Base-by-base conservation (phyloP, 352 stramenopile species). In the Thraustotheca clavata region DNA sequence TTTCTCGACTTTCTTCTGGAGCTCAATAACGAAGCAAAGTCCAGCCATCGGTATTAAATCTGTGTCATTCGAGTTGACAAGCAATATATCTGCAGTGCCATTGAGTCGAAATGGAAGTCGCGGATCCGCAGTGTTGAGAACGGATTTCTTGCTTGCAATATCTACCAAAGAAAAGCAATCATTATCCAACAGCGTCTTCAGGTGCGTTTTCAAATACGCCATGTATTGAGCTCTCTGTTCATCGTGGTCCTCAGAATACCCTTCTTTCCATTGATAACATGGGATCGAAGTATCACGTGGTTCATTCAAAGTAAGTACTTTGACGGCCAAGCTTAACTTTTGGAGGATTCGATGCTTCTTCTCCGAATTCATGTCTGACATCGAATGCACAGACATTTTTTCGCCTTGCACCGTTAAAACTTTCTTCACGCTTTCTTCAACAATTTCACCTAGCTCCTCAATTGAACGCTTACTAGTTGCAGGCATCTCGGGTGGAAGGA, bases 21-120 rank as follows among this genome's bases (percentile, higher is more conserved):
- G 16, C 22, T 70, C 43, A 50, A 71, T 73, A 47, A 74, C 69
- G 52, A 71, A 47, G 0, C 60, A 59, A 55, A 77, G 26, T 48
- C 67, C 62, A 67, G 71, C 61, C 41, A 77, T 33, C 60, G 60
- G 62, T 5, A 39, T 67, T 38, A 69, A 59, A 55, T 69, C 67
- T 55, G 67, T 73, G 49, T 54, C 11, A 69, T 9, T 68, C 61
- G 61, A 49, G 60, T 73, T 73, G 12, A 76, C 39, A 0, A 74
- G 54, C 32, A 74, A 70, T 14, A 77, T 54, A 49, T 71, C 67
- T 27, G 71, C 71, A 39, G 69, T 75, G 39, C 69, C 62, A 8
- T 71, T 69, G 55, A 77, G 49, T 48, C 43, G 38, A 43, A 76
- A 74, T 35, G 67, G 61, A 63, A 72, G 69, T 63, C 70, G 57